phyloP scores from a whole-genome alignment of 148 eudicot species.

The Rheum nobile region DNA sequence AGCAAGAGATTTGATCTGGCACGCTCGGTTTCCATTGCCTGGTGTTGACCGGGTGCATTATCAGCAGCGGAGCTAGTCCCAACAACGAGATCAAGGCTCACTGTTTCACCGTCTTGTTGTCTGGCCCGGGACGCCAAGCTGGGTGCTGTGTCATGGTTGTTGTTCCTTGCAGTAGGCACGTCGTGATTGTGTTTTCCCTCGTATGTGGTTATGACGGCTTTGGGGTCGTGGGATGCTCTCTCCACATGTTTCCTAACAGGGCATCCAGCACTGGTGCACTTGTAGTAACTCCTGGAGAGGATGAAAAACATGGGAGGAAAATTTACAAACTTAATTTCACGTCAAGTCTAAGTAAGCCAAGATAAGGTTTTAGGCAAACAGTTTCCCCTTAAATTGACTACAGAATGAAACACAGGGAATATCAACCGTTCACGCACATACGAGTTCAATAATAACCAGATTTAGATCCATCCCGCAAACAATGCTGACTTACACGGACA shows the following conservation, averaged over 20 bases:
- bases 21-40: conserved; percentile 19
- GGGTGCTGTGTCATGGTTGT: conserved; percentile 11
- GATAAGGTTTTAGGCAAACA: neutral
- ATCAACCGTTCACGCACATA: neutral
- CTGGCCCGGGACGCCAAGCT: conserved; percentile 27
- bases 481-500: neutral
- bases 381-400: neutral
- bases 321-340: neutral
- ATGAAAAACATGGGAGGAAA: neutral
- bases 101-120: conserved; percentile 36
- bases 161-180: conserved; percentile 37
- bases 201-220: conserved; percentile 91
- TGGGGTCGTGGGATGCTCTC: conserved; percentile 97
- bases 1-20: conserved; percentile 21
- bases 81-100: conserved; percentile 86
- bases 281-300: conserved; percentile 84
- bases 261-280: conserved; percentile 85
- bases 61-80: conserved; percentile 42
- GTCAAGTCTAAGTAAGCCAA: conserved; percentile 13
- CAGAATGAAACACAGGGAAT: neutral
- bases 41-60: conserved; percentile 25
- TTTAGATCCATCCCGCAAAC: neutral
- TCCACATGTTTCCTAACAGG: conserved; percentile 95
- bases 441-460: neutral
- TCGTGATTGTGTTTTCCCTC: conserved; percentile 98